Evolutionary conservation across 257 asterid species (phyloP).

Genomic region (Nicotiana attenuata): DNA sequence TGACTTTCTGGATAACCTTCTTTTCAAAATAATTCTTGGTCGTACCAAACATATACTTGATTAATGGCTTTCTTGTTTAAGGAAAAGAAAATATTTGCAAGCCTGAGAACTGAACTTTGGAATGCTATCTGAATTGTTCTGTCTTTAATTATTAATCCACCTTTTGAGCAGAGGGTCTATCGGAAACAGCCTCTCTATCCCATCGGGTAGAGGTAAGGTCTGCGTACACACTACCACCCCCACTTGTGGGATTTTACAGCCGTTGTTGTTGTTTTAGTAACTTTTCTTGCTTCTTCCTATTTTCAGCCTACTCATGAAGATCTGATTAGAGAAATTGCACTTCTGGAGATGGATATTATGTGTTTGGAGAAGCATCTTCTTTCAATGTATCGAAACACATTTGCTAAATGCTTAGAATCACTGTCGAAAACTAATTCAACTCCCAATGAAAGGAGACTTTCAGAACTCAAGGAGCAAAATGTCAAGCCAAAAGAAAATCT

Average conservation of each 20-base stretch:
- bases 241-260: no score
- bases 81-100: no score
- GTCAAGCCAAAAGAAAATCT: conserved; percentile 21
- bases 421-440: conserved; percentile 8
- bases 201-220: no score
- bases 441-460: not conserved
- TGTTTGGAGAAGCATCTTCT: conserved; percentile 76
- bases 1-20: no score
- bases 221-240: no score
- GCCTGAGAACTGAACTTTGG: not conserved
- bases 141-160: not conserved
- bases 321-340: conserved; percentile 60
- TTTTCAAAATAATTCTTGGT: no score
- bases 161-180: not conserved
- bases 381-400: conserved; percentile 52
- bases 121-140: not conserved
- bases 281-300: not conserved
- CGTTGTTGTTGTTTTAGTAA: not conserved
- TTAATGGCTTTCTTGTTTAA: no score
- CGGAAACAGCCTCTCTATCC: no score
- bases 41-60: no score
- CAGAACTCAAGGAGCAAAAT: conserved; percentile 22
- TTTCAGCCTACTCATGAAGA: conserved; percentile 64
- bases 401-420: conserved; percentile 33
- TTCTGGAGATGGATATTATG: conserved; percentile 62